Percentiles rank a stretch among this genome's conserved stretches.
These are phyloP conservation scores for Capsella rubella DNA, from an alignment of 441 rosid species.

Conservation along the genomic window DNA sequence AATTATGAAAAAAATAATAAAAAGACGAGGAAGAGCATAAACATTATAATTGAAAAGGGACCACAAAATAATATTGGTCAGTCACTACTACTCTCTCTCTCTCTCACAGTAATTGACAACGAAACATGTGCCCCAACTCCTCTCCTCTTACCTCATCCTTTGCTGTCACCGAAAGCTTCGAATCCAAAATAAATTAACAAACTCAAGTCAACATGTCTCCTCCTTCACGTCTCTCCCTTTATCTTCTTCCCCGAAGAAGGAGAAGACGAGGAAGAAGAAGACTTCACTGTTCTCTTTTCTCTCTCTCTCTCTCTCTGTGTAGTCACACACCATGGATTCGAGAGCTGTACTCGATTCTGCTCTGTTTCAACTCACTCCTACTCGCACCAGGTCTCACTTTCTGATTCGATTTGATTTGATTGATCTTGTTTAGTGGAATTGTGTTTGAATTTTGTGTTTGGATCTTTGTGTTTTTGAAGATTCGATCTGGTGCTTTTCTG, in stretches of 20 bases:
- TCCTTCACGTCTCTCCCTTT: slow-evolving; percentile 32
- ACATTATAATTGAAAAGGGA: slow-evolving; percentile 24
- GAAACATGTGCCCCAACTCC: slow-evolving; percentile 25
- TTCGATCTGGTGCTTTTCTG: slow-evolving; percentile 76
- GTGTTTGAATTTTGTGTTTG: slow-evolving; percentile 1
- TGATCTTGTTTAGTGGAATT: not conserved
- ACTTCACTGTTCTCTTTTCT: not conserved
- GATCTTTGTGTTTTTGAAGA: slow-evolving; percentile 43
- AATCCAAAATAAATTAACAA: slow-evolving; percentile 30
- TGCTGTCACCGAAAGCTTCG: slow-evolving; percentile 47
- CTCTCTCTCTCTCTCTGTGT: slow-evolving; percentile 16
- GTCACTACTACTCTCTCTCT: not conserved
- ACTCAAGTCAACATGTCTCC: slow-evolving; percentile 38
- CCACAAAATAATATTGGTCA: slow-evolving; percentile 33
- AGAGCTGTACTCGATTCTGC: slow-evolving; percentile 63
- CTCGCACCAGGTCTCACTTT: slow-evolving; percentile 59
- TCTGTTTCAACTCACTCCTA: slow-evolving; percentile 81
- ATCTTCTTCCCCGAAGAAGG: not conserved
- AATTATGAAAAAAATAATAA: not conserved
- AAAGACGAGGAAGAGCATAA: slow-evolving; percentile 39
- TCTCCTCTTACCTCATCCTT: slow-evolving; percentile 41
- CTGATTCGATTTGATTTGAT: not conserved
- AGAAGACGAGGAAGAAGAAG: slow-evolving; percentile 4
- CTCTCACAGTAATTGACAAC: not conserved
- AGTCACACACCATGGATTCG: slow-evolving; percentile 50